Base-by-base conservation (phyloP, 2,329 filamentous ascomycete genomes). In the Fusarium algeriense region DNA sequence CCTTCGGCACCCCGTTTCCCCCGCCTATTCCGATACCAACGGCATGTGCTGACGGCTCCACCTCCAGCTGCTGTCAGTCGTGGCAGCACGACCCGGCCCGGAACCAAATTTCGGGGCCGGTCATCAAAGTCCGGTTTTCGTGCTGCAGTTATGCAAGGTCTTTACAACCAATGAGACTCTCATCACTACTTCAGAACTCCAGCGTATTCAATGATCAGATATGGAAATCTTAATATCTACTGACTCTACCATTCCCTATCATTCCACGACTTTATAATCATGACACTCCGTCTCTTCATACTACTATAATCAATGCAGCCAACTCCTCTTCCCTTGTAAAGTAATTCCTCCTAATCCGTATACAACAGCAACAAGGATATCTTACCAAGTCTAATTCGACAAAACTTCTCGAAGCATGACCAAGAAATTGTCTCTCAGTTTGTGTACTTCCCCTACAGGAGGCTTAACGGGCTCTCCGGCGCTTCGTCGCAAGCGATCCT, bases 381-480 rank as follows among this genome's bases (percentile, higher is more conserved):
- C 56, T 67, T 67, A 46, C 52, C 38, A 58, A 60, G 43, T 37
- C 64, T 87, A 95, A 76, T 93, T 88, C 30, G 94, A 93, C 77
- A 97, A 84, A 43, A 97, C 93, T 76, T 90, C 87, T 74, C 94
- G 89, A 77, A 97, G 82, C 92, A 97, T 96, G 54, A 88, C 84
- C 78, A 95, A 81, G 80, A 98, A 97, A 69, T 91, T 90, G 7
- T 93, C 92, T 74, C 89, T 89, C 77, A 98, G 81, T 80, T 94
- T 95, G 77, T 93, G 86, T 55, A 97, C 88, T 84, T 97, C 94
- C 28, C 81, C 84, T n/a, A 97, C 89, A 3, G 85, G 82, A 6
- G 94, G 94, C 83, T 97, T 98, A 56, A 86, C 84, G 2, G 94
- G 94, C 83, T 97, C 94, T 35, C 94, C 94, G 2, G 94, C 94